phyloP scores from a whole-genome alignment of 1,284 basidiomycete species.

The Trichosporon faecale region DNA sequence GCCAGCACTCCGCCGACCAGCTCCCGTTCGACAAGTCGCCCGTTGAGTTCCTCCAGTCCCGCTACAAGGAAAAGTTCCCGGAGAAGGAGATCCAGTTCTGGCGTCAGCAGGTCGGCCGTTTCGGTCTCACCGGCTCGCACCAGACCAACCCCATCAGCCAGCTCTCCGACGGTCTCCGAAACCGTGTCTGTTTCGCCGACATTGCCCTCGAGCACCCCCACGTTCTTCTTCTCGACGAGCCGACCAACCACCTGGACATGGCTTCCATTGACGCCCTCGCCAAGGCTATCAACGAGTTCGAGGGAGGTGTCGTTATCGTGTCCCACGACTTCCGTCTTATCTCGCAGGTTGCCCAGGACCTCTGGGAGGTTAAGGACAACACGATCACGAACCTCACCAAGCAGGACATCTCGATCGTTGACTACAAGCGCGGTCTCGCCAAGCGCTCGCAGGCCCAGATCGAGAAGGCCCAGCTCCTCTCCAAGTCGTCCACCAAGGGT shows the following conservation, averaged over 20 bases:
- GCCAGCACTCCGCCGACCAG: slow-evolving; percentile 98
- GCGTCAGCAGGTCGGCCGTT: slow-evolving; percentile 90
- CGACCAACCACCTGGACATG: slow-evolving; percentile 59
- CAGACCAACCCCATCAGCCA: slow-evolving; percentile 90
- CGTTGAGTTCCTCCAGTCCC: slow-evolving; percentile 86
- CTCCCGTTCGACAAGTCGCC: slow-evolving; percentile 89
- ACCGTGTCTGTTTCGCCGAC: slow-evolving; percentile 63
- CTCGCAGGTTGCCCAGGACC: slow-evolving; percentile 90
- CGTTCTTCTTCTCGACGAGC: slow-evolving; percentile 71
- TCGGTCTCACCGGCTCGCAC: slow-evolving; percentile 90
- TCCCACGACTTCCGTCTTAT: slow-evolving; percentile 97
- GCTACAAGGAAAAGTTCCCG: slow-evolving; percentile 81
- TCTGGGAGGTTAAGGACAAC: slow-evolving; percentile 96
- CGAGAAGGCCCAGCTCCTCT: slow-evolving; percentile 88
- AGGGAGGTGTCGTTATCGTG: slow-evolving; percentile 95
- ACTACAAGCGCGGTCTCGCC: slow-evolving; percentile 70
- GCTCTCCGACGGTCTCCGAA: slow-evolving; percentile 91
- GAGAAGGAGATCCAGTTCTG: slow-evolving; percentile 88
- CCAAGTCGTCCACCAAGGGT: slow-evolving; percentile 61
- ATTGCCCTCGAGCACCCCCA: slow-evolving; percentile 88
- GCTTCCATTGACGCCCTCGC: slow-evolving; percentile 94
- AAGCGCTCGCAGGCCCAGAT: slow-evolving; percentile 59
- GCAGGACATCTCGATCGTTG: slow-evolving; percentile 80
- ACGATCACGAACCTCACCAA: slow-evolving; percentile 90
- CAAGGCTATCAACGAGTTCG: slow-evolving; percentile 89